phyloP scores from a whole-genome alignment of 345 rosid species.

The Gossypium mustelinum region DNA sequence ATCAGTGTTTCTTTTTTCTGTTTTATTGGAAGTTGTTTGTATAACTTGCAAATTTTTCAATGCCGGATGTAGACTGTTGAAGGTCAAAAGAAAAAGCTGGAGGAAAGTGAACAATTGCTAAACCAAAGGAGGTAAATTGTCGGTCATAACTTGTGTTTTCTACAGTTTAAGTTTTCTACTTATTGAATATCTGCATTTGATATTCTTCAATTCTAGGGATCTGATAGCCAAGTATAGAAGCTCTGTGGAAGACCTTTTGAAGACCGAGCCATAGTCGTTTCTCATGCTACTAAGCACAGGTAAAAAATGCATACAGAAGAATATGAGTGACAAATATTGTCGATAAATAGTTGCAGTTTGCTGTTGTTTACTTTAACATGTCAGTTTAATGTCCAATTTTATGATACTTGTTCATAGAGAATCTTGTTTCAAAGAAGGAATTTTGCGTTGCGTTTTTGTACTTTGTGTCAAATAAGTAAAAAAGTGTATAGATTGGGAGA shows the following conservation, averaged over 20 bases:
- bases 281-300: neutral
- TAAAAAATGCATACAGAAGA: neutral
- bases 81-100: conserved; percentile 66
- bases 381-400: neutral
- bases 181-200: neutral
- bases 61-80: conserved; percentile 52
- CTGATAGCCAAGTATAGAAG: conserved; percentile 52
- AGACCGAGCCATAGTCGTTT: conserved; percentile 42
- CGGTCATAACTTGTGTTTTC: neutral
- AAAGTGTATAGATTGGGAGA: neutral
- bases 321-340: neutral
- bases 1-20: neutral
- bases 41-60: conserved; percentile 4
- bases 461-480: neutral
- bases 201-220: conserved; percentile 44
- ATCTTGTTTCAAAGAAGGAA: neutral
- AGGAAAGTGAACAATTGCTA: conserved; percentile 55
- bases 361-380: neutral
- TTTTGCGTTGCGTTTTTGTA: neutral
- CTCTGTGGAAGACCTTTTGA: conserved; percentile 57
- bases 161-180: neutral
- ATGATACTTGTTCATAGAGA: neutral
- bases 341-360: neutral
- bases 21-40: neutral
- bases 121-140: conserved; percentile 34